phyloP scores from a whole-genome alignment of 345 rosid genomes.

The Gossypium anomalum region DNA sequence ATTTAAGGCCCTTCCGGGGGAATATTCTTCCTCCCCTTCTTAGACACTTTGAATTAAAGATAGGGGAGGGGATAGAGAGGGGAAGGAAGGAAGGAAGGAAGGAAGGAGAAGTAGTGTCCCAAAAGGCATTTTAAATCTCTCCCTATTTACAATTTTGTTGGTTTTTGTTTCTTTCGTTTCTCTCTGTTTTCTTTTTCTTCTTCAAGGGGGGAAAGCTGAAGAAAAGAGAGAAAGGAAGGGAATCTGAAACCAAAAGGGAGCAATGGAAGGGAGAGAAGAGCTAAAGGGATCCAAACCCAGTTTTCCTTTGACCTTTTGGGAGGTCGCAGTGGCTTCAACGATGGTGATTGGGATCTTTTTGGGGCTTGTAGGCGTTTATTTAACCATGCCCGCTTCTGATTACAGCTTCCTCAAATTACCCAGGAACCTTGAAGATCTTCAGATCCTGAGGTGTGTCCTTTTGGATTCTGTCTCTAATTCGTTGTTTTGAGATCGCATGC shows the following conservation, averaged over 20 bases:
- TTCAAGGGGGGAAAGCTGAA: background rate
- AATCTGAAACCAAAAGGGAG: conserved; percentile 16
- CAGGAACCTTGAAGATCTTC: conserved; percentile 80
- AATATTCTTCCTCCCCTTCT: conserved; percentile 24
- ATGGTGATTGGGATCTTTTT: conserved; percentile 54
- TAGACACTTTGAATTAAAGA: background rate
- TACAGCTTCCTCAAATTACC: conserved; percentile 95
- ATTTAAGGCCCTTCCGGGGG: conserved; percentile 1
- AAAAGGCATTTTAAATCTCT: conserved; percentile 23
- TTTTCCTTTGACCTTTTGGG: conserved; percentile 60
- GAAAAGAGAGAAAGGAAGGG: conserved; percentile 13
- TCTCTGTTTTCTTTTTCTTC: conserved; percentile 3
- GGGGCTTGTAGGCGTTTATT: conserved; percentile 64
- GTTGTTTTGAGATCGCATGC: background rate
- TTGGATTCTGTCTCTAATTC: background rate
- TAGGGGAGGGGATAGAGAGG: background rate
- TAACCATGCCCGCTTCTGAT: conserved; percentile 88
- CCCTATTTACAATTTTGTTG: background rate
- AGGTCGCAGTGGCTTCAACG: conserved; percentile 51
- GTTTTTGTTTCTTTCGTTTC: conserved; percentile 14
- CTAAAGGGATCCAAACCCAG: conserved; percentile 23
- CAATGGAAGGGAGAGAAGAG: conserved; percentile 16
- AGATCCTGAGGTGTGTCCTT: conserved; percentile 62
- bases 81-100: background rate
- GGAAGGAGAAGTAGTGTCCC: conserved; percentile 25